Percentiles rank a stretch among this genome's conserved stretches.
Evolutionary conservation across 2,329 filamentous ascomycete genomes (phyloP).

Genomic region (Mycocentrospora acerina): DNA sequence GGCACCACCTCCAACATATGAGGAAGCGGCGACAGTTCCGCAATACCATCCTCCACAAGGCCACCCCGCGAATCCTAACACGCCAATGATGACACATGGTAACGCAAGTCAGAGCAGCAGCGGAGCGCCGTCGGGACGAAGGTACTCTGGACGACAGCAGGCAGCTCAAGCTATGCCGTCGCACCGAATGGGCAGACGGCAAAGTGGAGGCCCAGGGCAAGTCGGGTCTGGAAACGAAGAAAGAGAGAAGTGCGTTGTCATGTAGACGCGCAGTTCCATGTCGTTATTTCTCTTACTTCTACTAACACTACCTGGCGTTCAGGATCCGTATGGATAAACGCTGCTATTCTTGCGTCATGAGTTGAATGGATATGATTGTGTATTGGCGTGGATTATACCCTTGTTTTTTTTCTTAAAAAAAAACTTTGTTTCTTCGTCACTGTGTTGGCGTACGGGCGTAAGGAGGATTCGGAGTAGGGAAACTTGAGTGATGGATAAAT

Average conservation of each 20-base stretch:
- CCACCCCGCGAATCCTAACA: slow-evolving; percentile 46
- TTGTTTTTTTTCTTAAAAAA: too few relatives aligned
- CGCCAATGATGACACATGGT: slow-evolving; percentile 27
- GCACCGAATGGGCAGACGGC: slow-evolving; percentile 24
- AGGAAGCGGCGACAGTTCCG: slow-evolving; percentile 61
- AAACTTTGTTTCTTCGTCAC: too few relatives aligned
- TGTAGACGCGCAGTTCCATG: slow-evolving; percentile 21
- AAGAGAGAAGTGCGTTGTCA: slow-evolving; percentile 37
- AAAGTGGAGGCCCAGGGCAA: slow-evolving; percentile 11
- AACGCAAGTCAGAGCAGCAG: slow-evolving; percentile 28
- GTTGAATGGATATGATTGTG: too few relatives aligned
- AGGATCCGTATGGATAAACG: too few relatives aligned
- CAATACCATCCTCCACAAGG: slow-evolving; percentile 55
- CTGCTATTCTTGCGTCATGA: too few relatives aligned
- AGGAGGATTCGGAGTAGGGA: too few relatives aligned
- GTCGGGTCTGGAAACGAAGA: slow-evolving; percentile 21
- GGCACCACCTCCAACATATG: slow-evolving; percentile 65
- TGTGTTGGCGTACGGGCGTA: too few relatives aligned
- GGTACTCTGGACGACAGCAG: slow-evolving; percentile 16
- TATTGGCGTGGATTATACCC: too few relatives aligned
- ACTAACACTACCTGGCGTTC: too few relatives aligned
- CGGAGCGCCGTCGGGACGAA: slow-evolving; percentile 11
- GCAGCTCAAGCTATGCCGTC: slow-evolving; percentile 6
- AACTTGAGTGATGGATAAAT: too few relatives aligned
- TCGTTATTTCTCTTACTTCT: too few relatives aligned